Evolutionary conservation across 2,329 filamentous ascomycete genomes (phyloP).

Genomic region (Trichoderma breve): DNA sequence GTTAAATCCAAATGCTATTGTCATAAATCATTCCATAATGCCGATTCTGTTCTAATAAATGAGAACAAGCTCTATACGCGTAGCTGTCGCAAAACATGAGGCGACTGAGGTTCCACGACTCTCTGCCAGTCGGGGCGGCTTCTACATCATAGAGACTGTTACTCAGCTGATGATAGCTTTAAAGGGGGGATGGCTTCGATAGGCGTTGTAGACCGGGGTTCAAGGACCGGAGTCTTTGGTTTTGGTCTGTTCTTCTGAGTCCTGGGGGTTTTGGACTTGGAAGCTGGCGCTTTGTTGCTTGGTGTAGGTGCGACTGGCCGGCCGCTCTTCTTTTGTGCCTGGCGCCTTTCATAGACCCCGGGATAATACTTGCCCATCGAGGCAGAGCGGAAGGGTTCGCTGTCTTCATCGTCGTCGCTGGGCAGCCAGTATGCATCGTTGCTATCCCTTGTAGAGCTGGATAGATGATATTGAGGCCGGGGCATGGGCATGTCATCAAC

Average conservation of each 20-base stretch:
- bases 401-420: conserved; percentile 4
- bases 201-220: not conserved
- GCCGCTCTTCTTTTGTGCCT: conserved; percentile 22
- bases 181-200: not conserved
- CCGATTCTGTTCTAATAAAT: not conserved
- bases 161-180: not conserved
- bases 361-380: conserved; percentile 64
- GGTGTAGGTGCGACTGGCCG: not conserved
- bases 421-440: not conserved
- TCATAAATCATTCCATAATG: not conserved
- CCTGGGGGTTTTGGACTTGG: not conserved
- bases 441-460: not conserved
- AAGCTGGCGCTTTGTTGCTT: conserved; percentile 19
- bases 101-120: not conserved
- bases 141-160: not conserved
- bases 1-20: not conserved
- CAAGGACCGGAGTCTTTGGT: not conserved
- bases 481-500: not conserved
- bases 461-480: not conserved
- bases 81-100: not conserved
- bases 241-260: not conserved
- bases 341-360: conserved; percentile 53
- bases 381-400: conserved; percentile 31
- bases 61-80: not conserved
- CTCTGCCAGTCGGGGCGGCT: not conserved